Evolutionary conservation across 1,139 yeast genomes (phyloP).

Genomic region (Hemisphaericaspora subhashii): DNA sequence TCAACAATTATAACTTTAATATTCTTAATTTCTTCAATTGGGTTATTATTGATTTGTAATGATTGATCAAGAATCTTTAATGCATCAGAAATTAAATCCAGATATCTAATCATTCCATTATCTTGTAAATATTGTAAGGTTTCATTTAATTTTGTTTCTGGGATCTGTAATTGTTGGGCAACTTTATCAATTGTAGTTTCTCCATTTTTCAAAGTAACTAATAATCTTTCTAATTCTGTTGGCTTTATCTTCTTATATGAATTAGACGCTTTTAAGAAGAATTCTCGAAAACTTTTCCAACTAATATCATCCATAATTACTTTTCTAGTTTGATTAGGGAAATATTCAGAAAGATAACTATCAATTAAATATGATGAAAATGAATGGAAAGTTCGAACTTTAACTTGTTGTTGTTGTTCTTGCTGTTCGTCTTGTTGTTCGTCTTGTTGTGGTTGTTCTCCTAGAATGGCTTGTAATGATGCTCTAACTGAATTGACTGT

Average conservation of each 20-base stretch:
- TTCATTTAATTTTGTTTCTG: conserved; percentile 21
- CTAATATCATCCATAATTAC: conserved; percentile 51
- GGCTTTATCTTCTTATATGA: conserved; percentile 26
- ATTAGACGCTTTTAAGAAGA: too few species aligned
- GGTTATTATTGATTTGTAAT: conserved; percentile 2
- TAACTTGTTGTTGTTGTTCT: too few species aligned
- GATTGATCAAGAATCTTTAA: conserved; percentile 25
- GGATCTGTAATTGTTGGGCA: conserved; percentile 23
- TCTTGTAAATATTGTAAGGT: conserved; percentile 23
- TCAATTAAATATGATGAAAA: conserved; percentile 52
- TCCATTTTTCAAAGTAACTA: conserved; percentile 34
- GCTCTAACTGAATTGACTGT: conserved; percentile 56
- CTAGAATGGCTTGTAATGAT: conserved; percentile 36
- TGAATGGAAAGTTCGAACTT: conserved; percentile 63
- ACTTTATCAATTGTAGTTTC: conserved; percentile 24
- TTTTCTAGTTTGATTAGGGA: conserved; percentile 26
- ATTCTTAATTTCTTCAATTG: conserved; percentile 25
- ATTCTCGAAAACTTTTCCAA: conserved; percentile 44
- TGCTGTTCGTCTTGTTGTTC: too few species aligned
- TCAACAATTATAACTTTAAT: conserved; percentile 56
- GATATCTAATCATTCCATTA: conserved; percentile 38
- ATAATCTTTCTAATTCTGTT: conserved; percentile 30
- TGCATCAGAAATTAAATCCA: conserved; percentile 36
- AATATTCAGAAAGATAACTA: conserved; percentile 29
- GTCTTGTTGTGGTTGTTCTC: too few species aligned